Base-by-base conservation (phyloP, 1,139 yeast genomes). In the Nematodospora anomalae region DNA sequence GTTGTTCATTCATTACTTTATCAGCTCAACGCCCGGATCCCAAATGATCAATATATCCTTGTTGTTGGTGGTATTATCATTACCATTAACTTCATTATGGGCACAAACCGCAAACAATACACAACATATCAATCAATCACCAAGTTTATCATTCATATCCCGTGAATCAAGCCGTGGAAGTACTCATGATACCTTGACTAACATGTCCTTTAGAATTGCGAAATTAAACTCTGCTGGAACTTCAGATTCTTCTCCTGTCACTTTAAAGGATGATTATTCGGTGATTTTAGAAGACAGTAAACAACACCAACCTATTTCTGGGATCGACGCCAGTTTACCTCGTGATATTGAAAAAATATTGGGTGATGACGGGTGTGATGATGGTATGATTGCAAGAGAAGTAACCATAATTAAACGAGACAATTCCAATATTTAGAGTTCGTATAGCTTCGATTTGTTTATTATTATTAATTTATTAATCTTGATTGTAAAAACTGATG, bases 31-130 rank as follows among this genome's bases (percentile, higher is more conserved):
- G 23, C 25, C 30, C 9, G 38, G 32, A 11, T 51, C 58, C 13
- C 44, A 49, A 12, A 43, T 58, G 10, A 38, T 49, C 4, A 52
- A 58, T 30, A 44, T 64, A 9, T 57, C 65, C 34, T 41, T 58
- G 13, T 47, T 67, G 12, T 39, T 69, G 4, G 60, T 64, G 10
- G 83, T 83, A 0, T 54, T 86, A 23, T 83, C 89, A 6, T 65
- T 89, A 37, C 97, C 97, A 1, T 62, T 89, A 34, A 80, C 95
- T 0, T 80, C 96, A 0, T 74, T 88, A 72, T 89, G 97, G 97
- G 95, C 96, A 1, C 60, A 75, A 3, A 60, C 80, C n/a, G 71
- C 79, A 2, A 78, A 77, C 46, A 72, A 71, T 26, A 28, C 35
- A 1, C 31, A 36, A 25, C 18, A 30, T 7, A 34, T 44, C 4